phyloP scores from a whole-genome alignment of 1,284 basidiomycete genomes.

The Peniophora sp. region DNA sequence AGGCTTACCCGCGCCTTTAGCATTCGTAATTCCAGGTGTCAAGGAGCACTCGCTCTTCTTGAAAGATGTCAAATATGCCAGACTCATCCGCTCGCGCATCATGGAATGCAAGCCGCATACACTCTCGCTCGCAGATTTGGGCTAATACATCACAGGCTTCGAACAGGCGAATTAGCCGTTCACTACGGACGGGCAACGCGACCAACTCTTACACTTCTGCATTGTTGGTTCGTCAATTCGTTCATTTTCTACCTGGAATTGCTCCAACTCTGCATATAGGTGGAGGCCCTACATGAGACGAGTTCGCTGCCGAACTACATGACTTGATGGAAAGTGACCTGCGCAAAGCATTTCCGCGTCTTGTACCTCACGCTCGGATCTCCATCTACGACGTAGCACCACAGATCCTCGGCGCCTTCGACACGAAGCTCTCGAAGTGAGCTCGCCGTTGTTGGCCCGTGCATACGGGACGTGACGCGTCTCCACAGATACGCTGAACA shows the following conservation, averaged over 20 bases:
- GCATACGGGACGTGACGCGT: too few relatives aligned
- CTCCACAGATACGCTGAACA: conserved; percentile 49
- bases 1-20: conserved; percentile 29
- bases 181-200: conserved; percentile 55
- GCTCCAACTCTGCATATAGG: conserved; percentile 24
- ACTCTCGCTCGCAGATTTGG: too few relatives aligned
- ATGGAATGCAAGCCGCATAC: conserved; percentile 45
- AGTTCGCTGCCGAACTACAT: conserved; percentile 82
- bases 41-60: conserved; percentile 77
- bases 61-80: conserved; percentile 77
- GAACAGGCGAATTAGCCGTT: conserved; percentile 74
- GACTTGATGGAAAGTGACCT: conserved; percentile 80
- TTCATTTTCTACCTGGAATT: too few relatives aligned
- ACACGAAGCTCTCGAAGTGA: conserved; percentile 54
- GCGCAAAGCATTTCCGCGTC: conserved; percentile 49
- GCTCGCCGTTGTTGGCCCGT: too few relatives aligned
- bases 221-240: conserved; percentile 53
- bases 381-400: conserved; percentile 79
- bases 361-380: conserved; percentile 59
- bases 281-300: conserved; percentile 72
- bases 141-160: conserved; percentile 26
- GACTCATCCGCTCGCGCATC: conserved; percentile 71
- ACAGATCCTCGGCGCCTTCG: conserved; percentile 76
- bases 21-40: conserved; percentile 61
- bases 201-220: conserved; percentile 69